Percentiles rank a stretch among this genome's conserved stretches.
These are phyloP conservation scores for Termitomyces sp. DNA, from an alignment of 768 basidiomycete genomes.

Conservation along the genomic window DNA sequence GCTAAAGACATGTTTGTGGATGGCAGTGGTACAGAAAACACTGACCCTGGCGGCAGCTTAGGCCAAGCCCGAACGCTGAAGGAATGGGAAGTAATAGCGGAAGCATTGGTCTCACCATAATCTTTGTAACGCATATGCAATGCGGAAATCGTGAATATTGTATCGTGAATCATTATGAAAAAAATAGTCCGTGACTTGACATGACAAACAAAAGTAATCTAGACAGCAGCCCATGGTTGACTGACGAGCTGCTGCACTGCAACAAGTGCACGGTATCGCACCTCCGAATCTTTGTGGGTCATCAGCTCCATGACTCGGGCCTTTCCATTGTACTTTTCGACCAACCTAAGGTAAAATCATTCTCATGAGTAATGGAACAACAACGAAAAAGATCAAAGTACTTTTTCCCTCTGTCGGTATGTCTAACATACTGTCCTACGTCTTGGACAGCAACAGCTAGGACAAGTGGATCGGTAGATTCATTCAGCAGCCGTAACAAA, in stretches of 20 bases:
- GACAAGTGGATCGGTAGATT: constrained; percentile 66
- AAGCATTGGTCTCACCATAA: constrained; percentile 54
- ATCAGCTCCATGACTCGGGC: constrained; percentile 87
- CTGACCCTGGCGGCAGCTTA: constrained; percentile 11
- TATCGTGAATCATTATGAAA: neutral
- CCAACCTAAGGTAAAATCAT: constrained; percentile 32
- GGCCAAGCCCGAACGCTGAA: constrained; percentile 46
- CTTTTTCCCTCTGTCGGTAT: constrained; percentile 91
- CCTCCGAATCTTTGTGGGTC: constrained; percentile 82
- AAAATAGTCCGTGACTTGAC: neutral
- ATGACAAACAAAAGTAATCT: neutral
- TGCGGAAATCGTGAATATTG: neutral
- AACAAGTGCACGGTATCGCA: constrained; percentile 87
- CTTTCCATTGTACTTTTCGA: constrained; percentile 86
- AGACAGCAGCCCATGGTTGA: constrained; percentile 72
- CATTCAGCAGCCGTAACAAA: constrained; percentile 64
- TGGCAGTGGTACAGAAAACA: constrained; percentile 19
- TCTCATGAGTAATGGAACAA: neutral
- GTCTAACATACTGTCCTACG: constrained; percentile 89
- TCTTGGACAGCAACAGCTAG: constrained; percentile 93
- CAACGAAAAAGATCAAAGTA: constrained; percentile 21
- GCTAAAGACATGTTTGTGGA: constrained; percentile 47
- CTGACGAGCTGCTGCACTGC: constrained; percentile 90
- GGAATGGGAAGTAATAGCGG: constrained; percentile 68
- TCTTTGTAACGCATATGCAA: neutral